Evolutionary conservation across 768 basidiomycete genomes (phyloP).

Genomic region (Psilocybe subaeruginosa): DNA sequence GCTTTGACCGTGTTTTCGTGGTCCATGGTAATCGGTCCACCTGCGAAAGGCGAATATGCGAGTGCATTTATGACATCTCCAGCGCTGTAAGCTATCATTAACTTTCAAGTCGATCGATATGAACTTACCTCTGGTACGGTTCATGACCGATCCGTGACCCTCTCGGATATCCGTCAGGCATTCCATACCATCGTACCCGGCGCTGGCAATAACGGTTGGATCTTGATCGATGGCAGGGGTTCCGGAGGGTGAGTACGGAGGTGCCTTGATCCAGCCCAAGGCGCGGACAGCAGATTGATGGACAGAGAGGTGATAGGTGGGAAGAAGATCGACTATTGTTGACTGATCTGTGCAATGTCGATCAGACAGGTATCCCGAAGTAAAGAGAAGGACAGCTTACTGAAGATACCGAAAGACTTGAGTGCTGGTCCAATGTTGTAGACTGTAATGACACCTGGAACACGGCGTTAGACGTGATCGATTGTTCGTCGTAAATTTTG

Average conservation of each 20-base stretch:
- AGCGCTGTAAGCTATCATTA: not conserved
- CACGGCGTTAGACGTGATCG: slow-evolving; percentile 7
- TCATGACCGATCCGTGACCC: slow-evolving; percentile 65
- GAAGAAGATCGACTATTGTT: slow-evolving; percentile 49
- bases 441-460: slow-evolving; percentile 55
- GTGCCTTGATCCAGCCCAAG: slow-evolving; percentile 74
- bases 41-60: slow-evolving; percentile 67
- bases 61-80: slow-evolving; percentile 74
- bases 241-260: slow-evolving; percentile 55
- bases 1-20: slow-evolving; percentile 82
- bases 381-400: slow-evolving; percentile 28
- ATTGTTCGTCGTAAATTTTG: not conserved
- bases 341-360: slow-evolving; percentile 22
- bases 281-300: slow-evolving; percentile 84
- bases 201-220: slow-evolving; percentile 75
- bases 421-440: slow-evolving; percentile 55
- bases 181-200: slow-evolving; percentile 81
- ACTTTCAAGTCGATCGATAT: not conserved
- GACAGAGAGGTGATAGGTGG: slow-evolving; percentile 70
- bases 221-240: slow-evolving; percentile 48
- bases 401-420: slow-evolving; percentile 28
- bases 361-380: not conserved
- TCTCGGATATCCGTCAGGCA: slow-evolving; percentile 81
- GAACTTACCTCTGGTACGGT: slow-evolving; percentile 70
- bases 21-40: slow-evolving; percentile 78